These are phyloP conservation scores for Eucalyptus lansdowneana DNA, from an alignment of 345 rosid species.

Conservation along the genomic window DNA sequence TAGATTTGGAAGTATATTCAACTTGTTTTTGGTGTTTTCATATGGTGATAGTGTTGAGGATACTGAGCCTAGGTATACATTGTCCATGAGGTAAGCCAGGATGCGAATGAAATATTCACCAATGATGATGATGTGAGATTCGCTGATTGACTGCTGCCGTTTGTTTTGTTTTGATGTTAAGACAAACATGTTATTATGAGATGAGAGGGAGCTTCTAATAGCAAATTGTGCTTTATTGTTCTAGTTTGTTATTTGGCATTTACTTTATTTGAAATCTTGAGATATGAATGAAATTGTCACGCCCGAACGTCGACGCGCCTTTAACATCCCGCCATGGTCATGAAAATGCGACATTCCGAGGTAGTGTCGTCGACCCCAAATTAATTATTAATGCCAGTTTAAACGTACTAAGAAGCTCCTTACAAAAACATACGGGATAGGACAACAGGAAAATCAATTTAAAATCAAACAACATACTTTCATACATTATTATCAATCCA, in stretches of 20 bases:
- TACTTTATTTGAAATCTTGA: background rate
- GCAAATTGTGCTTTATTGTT: background rate
- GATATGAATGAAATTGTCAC: no score
- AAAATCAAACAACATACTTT: no score
- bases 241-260: background rate
- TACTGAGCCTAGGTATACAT: background rate
- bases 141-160: rapidly evolving
- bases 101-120: background rate
- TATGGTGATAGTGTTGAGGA: background rate
- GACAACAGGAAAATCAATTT: no score
- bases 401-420: no score
- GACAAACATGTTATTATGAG: background rate
- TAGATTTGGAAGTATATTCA: background rate
- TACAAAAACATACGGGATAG: no score
- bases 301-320: no score
- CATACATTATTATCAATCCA: no score
- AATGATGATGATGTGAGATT: background rate
- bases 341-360: no score
- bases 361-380: no score
- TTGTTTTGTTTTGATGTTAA: background rate
- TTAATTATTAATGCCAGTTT: no score
- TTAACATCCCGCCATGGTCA: no score
- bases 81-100: background rate
- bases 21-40: background rate
- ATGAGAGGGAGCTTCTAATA: background rate